Evolutionary conservation across 2,329 filamentous ascomycete species (phyloP).

Genomic region (Pseudogymnoascus sp.): DNA sequence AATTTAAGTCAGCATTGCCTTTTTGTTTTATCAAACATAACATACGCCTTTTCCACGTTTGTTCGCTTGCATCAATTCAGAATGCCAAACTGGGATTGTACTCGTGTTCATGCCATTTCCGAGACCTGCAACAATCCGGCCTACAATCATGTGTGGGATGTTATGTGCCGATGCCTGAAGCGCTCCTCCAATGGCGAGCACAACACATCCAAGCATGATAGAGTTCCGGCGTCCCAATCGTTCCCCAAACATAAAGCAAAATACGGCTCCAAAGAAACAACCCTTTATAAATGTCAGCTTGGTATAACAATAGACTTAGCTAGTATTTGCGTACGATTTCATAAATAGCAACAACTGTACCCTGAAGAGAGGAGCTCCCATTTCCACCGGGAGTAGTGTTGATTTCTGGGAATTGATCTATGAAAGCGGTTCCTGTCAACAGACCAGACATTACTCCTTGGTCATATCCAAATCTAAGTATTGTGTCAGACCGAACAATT

Average conservation of each 20-base stretch:
- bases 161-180: slow-evolving; percentile 35
- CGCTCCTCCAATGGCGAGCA: slow-evolving; percentile 37
- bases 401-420: slow-evolving; percentile 44
- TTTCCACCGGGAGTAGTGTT: slow-evolving; percentile 33
- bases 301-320: neutral
- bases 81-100: slow-evolving; percentile 43
- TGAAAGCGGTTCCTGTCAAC: slow-evolving; percentile 57
- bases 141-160: slow-evolving; percentile 38
- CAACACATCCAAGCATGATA: slow-evolving; percentile 36
- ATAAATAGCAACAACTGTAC: slow-evolving; percentile 40
- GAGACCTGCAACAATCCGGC: slow-evolving; percentile 38
- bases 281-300: neutral
- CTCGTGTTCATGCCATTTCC: slow-evolving; percentile 43
- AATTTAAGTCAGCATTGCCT: neutral
- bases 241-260: slow-evolving; percentile 37
- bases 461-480: slow-evolving; percentile 48
- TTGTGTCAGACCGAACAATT: slow-evolving; percentile 19
- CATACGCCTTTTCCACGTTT: slow-evolving; percentile 31
- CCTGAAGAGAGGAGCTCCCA: slow-evolving; percentile 38
- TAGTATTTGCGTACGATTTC: slow-evolving; percentile 35
- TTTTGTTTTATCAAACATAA: neutral
- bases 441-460: slow-evolving; percentile 69
- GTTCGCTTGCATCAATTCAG: slow-evolving; percentile 35
- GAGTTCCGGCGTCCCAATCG: slow-evolving; percentile 35
- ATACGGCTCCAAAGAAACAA: slow-evolving; percentile 37